Base-by-base conservation (phyloP, 2,329 filamentous ascomycete species). In the Fusarium staphyleae region DNA sequence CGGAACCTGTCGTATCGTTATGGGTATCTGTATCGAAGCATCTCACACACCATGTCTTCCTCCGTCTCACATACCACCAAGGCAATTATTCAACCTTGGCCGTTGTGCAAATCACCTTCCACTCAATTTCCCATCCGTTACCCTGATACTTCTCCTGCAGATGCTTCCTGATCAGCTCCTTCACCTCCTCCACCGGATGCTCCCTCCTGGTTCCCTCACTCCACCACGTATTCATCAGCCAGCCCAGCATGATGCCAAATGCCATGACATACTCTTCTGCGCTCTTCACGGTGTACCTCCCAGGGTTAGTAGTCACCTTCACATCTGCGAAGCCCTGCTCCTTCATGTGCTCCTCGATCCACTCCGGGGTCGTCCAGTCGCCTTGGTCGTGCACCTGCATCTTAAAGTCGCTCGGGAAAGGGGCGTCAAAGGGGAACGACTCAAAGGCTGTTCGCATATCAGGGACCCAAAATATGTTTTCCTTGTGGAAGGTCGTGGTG, bases 331-430 rank as follows among this genome's bases (percentile, higher is more conserved):
- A 70, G 0, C 76, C 75, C n/a, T 70, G 59, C 3, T 57, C 55
- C 14, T 45, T 48, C 1, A 81, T 66, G 24, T 77, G 72, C 9
- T 53, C 40, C 40, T 71, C 66, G 15, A 80, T 53, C 70, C 77
- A 78, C 3, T 67, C 66, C 3, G 71, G 65, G 11, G 78, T 73
- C 15, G 70, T 60, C 76, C 78, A 80, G 22, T 71, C 60, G 3
- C 72, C 71, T 43, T 74, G 73, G 1, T 63, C 46, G 48, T 80
- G 75, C 19, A 72, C 67, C 42, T 78, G 75, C 73, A 77, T 73
- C 0, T 70, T 67, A 16, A 76, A 34, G 5, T 62, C 49, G 12
- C 66, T 48, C 0, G 74, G 70, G 24, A 74, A 69, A 4, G 75
- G 72, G 1, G 75, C 71, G 1, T 73, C 63, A 29, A 77, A 77